phyloP scores from a whole-genome alignment of 2,329 filamentous ascomycete species.

The Cercospora nicotianae region DNA sequence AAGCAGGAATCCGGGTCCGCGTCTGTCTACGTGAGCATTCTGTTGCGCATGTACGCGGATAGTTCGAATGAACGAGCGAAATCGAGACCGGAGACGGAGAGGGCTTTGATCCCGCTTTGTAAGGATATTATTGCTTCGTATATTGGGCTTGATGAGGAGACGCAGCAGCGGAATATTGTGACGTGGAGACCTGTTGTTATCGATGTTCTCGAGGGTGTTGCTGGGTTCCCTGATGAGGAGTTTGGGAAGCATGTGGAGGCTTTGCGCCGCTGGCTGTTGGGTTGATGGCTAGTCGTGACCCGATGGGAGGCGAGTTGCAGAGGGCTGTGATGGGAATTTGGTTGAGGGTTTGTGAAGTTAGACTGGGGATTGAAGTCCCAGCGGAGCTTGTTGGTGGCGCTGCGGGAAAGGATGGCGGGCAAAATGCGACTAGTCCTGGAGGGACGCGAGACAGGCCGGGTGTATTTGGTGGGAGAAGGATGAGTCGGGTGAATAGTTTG shows the following conservation, averaged over 20 bases:
- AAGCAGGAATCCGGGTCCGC: constrained; percentile 95
- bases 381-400: constrained; percentile 10
- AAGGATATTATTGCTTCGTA: constrained; percentile 90
- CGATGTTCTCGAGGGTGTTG: constrained; percentile 91
- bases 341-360: constrained; percentile 77
- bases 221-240: constrained; percentile 74
- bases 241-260: constrained; percentile 76
- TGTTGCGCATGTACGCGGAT: constrained; percentile 97
- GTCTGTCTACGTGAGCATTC: constrained; percentile 90
- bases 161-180: constrained; percentile 92
- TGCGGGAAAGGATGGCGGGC: background rate
- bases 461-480: constrained; percentile 31
- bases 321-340: constrained; percentile 74
- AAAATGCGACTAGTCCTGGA: constrained; percentile 28
- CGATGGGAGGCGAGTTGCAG: constrained; percentile 77
- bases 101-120: constrained; percentile 89
- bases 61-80: constrained; percentile 77
- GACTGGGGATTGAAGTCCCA: constrained; percentile 48
- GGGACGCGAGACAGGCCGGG: constrained; percentile 10
- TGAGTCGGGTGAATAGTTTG: constrained; percentile 24
- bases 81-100: constrained; percentile 80
- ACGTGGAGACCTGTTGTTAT: constrained; percentile 98
- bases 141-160: constrained; percentile 85
- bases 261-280: constrained; percentile 84
- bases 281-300: constrained; percentile 65